Evolutionary conservation across 2,329 filamentous ascomycete species (phyloP).

Genomic region (Sarocladiaceae sp.): DNA sequence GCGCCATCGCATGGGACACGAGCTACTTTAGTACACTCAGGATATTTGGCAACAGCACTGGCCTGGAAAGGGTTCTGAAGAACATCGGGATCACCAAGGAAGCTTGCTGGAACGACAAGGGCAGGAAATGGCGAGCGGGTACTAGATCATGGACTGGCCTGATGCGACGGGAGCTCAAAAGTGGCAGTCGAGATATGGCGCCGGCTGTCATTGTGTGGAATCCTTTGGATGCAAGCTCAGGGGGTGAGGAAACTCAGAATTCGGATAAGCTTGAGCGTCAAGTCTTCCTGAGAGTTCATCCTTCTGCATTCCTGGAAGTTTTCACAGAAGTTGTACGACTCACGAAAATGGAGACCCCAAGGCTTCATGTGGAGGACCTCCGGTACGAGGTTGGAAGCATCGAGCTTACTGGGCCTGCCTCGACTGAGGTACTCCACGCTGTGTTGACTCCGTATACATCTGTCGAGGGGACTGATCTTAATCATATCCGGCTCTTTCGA

Average conservation of each 20-base stretch:
- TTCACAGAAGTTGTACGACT: slow-evolving; percentile 60
- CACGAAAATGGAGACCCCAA: slow-evolving; percentile 56
- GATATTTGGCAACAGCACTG: slow-evolving; percentile 62
- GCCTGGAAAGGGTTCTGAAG: slow-evolving; percentile 63
- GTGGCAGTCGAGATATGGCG: slow-evolving; percentile 56
- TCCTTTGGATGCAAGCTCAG: slow-evolving; percentile 30
- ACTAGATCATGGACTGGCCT: slow-evolving; percentile 44
- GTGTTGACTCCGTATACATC: slow-evolving; percentile 54
- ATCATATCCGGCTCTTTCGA: slow-evolving; percentile 45
- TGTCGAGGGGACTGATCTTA: slow-evolving; percentile 20
- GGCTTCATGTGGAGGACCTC: slow-evolving; percentile 62
- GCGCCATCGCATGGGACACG: slow-evolving; percentile 85
- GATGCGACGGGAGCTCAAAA: slow-evolving; percentile 49
- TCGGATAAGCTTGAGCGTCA: slow-evolving; percentile 29
- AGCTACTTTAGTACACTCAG: slow-evolving; percentile 90
- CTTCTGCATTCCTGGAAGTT: slow-evolving; percentile 68
- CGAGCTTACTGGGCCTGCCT: slow-evolving; percentile 60
- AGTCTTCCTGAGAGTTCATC: slow-evolving; percentile 73
- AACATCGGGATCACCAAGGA: slow-evolving; percentile 59
- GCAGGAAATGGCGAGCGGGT: slow-evolving; percentile 65
- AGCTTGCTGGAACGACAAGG: slow-evolving; percentile 58
- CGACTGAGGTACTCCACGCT: slow-evolving; percentile 72
- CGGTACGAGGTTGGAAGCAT: slow-evolving; percentile 63
- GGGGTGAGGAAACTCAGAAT: slow-evolving; percentile 17
- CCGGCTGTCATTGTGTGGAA: slow-evolving; percentile 76